phyloP scores from a whole-genome alignment of 768 basidiomycete species.

The Tricholoma sp. region DNA sequence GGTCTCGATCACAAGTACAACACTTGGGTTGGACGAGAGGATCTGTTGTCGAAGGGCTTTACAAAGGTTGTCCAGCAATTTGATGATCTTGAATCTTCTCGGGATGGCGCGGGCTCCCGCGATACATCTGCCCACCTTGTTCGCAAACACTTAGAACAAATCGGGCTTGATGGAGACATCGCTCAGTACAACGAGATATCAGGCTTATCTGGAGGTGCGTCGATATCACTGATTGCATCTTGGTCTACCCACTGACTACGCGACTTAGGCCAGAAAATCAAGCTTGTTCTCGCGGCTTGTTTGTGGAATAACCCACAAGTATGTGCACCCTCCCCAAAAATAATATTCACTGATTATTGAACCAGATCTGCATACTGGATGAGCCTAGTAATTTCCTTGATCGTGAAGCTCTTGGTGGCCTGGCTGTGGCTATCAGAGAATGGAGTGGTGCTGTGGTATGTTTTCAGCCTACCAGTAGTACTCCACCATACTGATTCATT shows the following conservation, averaged over 20 bases:
- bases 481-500: background rate
- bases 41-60: slow-evolving; percentile 82
- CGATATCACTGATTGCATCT: slow-evolving; percentile 1
- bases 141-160: slow-evolving; percentile 90
- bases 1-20: slow-evolving; percentile 84
- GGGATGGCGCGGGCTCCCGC: slow-evolving; percentile 90
- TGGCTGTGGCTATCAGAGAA: slow-evolving; percentile 91
- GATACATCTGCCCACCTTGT: slow-evolving; percentile 81
- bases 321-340: slow-evolving; percentile 12
- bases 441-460: slow-evolving; percentile 90
- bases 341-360: slow-evolving; percentile 1
- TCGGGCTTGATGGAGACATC: slow-evolving; percentile 95
- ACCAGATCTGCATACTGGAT: slow-evolving; percentile 70
- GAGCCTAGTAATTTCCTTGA: slow-evolving; percentile 98
- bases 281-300: slow-evolving; percentile 90
- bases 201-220: slow-evolving; percentile 84
- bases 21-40: slow-evolving; percentile 88
- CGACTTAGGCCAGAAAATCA: slow-evolving; percentile 84
- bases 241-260: slow-evolving; percentile 4
- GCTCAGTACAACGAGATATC: slow-evolving; percentile 97
- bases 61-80: slow-evolving; percentile 89
- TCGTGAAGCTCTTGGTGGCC: slow-evolving; percentile 89
- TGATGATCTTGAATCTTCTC: slow-evolving; percentile 92
- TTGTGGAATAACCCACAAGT: slow-evolving; percentile 96
- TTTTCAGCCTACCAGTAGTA: slow-evolving; percentile 2